These are phyloP conservation scores for Monosporascus sp. DNA, from an alignment of 2,329 filamentous ascomycete species.

Conservation along the genomic window DNA sequence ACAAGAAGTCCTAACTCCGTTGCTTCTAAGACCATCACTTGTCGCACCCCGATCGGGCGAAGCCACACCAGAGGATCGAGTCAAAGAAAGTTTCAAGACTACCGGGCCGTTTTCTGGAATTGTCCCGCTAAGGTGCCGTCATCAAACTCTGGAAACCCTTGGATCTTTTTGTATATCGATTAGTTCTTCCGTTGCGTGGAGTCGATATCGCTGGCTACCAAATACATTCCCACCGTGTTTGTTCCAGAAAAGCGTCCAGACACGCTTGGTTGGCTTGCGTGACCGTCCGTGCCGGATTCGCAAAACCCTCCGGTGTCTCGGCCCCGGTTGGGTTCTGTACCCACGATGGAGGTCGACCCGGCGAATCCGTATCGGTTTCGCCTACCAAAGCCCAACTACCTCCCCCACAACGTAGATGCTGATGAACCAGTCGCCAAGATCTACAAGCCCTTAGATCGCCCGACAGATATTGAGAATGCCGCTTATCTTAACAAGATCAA, in stretches of 20 bases:
- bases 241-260: too few relatives aligned
- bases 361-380: slow-evolving; percentile 41
- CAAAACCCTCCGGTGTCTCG: not conserved
- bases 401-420: slow-evolving; percentile 48
- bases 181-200: too few relatives aligned
- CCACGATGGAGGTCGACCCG: slow-evolving; percentile 36
- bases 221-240: too few relatives aligned
- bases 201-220: too few relatives aligned
- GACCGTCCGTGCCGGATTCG: not conserved
- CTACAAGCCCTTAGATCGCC: slow-evolving; percentile 41
- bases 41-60: too few relatives aligned
- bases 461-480: slow-evolving; percentile 50
- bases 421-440: slow-evolving; percentile 47
- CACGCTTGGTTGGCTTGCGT: not conserved
- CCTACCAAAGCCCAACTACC: slow-evolving; percentile 54
- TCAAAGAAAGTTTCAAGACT: too few relatives aligned
- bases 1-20: not conserved
- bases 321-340: slow-evolving; percentile 1
- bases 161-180: too few relatives aligned
- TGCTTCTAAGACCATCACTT: not conserved
- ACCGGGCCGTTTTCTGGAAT: too few relatives aligned
- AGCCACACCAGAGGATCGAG: too few relatives aligned
- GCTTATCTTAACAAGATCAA: slow-evolving; percentile 54
- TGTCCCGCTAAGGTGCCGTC: too few relatives aligned
- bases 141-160: too few relatives aligned